A percentile compares a stretch with the other conserved stretches of the same genome.
These are phyloP conservation scores for Pseudotsuga menziesii DNA, from an alignment of 75 land plant species.

Conservation along the genomic window DNA sequence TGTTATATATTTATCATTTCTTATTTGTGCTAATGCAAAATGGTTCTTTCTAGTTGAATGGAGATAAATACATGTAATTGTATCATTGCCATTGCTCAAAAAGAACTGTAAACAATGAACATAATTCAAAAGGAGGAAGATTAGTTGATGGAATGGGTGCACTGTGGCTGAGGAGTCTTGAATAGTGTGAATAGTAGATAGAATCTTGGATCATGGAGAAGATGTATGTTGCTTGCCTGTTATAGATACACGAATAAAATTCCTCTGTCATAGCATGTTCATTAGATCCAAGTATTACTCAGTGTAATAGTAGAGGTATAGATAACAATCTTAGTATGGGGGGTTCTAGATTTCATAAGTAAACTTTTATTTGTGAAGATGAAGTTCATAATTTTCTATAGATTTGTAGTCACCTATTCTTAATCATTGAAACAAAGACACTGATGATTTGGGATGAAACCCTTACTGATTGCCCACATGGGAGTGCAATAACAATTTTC, in stretches of 20 bases:
- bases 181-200: background rate
- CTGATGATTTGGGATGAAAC: background rate
- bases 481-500: background rate
- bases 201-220: background rate
- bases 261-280: background rate
- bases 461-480: background rate
- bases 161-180: background rate
- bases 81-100: background rate
- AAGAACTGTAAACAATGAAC: background rate
- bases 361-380: background rate
- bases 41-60: background rate
- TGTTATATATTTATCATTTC: background rate
- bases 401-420: background rate
- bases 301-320: background rate
- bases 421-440: no score
- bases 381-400: background rate
- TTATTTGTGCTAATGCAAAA: background rate
- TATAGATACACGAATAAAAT: background rate
- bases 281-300: no score
- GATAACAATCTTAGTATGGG: background rate
- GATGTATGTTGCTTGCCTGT: background rate
- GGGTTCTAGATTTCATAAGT: background rate
- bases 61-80: background rate
- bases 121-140: conserved; percentile 1
- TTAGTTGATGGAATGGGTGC: background rate